These are phyloP conservation scores for Alternaria burnsii DNA, from an alignment of 2,329 filamentous ascomycete species.

Conservation along the genomic window DNA sequence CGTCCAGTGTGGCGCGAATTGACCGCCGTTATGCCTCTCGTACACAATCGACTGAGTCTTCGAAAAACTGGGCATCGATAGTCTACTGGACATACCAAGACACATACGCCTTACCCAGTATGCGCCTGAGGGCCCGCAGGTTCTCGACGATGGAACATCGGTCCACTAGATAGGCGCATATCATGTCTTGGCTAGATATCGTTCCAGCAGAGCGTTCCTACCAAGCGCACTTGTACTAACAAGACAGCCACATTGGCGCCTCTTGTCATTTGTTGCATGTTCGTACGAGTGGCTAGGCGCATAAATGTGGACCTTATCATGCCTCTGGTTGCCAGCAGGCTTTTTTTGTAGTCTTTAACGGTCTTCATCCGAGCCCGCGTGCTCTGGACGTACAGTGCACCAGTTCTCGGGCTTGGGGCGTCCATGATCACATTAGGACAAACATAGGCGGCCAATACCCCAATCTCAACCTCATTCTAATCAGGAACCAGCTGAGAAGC, in stretches of 20 bases:
- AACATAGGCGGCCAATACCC: background rate
- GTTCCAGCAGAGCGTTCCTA: background rate
- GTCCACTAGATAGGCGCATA: background rate
- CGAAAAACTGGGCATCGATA: background rate
- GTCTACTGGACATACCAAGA: background rate
- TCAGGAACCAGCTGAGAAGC: background rate
- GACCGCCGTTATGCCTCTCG: background rate
- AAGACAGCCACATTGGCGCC: conserved; percentile 14
- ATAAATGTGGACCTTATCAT: background rate
- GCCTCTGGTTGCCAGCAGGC: background rate
- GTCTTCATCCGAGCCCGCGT: background rate
- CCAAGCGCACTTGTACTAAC: conserved; percentile 20
- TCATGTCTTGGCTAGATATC: background rate
- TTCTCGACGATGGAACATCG: background rate
- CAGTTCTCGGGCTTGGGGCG: background rate
- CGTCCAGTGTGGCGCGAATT: background rate
- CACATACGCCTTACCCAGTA: background rate
- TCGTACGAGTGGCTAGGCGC: background rate
- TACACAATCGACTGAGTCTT: background rate
- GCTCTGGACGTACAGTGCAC: background rate
- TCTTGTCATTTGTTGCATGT: conserved; percentile 9
- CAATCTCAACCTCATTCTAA: background rate
- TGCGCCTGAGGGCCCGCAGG: background rate
- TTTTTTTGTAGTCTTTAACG: too few species aligned
- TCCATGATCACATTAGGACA: background rate